Conservation (phyloP, 305 asterid species). For the Salvia sclarea region DNA sequence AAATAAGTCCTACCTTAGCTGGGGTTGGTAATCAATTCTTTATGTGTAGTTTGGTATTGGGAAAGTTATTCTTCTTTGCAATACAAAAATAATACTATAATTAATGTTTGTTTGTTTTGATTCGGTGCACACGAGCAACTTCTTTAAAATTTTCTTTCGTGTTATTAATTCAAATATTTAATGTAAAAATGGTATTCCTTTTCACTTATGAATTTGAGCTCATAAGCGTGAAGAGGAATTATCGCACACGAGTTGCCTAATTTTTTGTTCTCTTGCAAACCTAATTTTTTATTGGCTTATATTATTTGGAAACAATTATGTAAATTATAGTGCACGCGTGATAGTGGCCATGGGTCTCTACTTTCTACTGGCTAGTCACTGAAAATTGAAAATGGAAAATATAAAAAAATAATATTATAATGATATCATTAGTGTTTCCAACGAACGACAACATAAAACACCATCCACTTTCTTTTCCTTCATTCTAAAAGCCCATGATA, state of each 20-base stretch:
- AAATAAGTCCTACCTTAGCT: background rate
- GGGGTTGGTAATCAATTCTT: background rate
- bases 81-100: background rate
- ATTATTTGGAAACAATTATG: background rate
- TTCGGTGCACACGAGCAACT: background rate
- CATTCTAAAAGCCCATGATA: slow-evolving; percentile 21
- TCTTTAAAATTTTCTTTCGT: background rate
- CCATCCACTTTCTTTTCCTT: slow-evolving; percentile 7
- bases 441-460: slow-evolving; percentile 1
- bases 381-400: background rate
- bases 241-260: background rate
- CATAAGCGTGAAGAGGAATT: no score
- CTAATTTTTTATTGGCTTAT: no score
- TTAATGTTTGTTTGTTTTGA: background rate
- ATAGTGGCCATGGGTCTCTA: background rate
- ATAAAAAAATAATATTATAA: background rate
- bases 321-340: background rate
- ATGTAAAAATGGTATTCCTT: background rate
- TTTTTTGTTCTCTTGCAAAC: background rate
- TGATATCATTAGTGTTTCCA: background rate
- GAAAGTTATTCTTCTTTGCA: background rate
- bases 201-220: background rate
- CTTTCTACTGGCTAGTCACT: background rate
- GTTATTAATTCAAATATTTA: background rate
- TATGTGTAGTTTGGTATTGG: background rate